Evolutionary conservation across 2,329 filamentous ascomycete genomes (phyloP).

Genomic region (Diaporthe humulicola): DNA sequence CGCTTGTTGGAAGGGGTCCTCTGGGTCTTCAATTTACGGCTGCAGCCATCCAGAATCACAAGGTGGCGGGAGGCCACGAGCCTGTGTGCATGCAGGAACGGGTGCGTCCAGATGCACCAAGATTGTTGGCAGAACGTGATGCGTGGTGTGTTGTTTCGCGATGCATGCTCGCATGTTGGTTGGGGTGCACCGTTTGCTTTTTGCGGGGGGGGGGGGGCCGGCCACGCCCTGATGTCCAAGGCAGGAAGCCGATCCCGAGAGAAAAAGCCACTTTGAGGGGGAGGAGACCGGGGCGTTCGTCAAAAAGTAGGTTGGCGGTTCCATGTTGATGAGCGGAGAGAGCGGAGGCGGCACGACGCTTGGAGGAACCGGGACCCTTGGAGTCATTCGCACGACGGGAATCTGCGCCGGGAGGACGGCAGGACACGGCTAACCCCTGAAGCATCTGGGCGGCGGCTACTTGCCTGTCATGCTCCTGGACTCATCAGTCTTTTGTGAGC

Average conservation of each 20-base stretch:
- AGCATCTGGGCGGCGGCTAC: not conserved
- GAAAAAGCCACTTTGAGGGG: not conserved
- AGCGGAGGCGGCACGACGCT: constrained; percentile 8
- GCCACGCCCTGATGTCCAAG: not conserved
- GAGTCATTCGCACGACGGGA: constrained; percentile 9
- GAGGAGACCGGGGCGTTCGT: not conserved
- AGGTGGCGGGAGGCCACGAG: not conserved
- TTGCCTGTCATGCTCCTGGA: constrained; percentile 21
- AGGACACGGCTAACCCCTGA: constrained; percentile 14
- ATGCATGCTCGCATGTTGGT: not conserved
- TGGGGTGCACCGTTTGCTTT: not conserved
- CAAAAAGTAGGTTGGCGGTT: constrained; percentile 28
- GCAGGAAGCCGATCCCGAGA: not conserved
- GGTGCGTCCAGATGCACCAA: constrained; percentile 2
- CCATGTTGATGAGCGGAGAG: constrained; percentile 21
- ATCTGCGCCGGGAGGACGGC: constrained; percentile 14
- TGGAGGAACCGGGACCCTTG: not conserved
- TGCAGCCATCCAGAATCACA: constrained; percentile 5
- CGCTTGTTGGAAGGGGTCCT: not conserved
- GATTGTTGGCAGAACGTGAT: constrained; percentile 4
- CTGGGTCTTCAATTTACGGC: not conserved
- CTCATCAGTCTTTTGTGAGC: not conserved
- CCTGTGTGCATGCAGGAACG: constrained; percentile 22
- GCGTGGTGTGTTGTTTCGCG: constrained; percentile 1
- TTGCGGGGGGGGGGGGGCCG: too few species aligned